Conservation (phyloP, 164 flowering plant species). For the Magnolia officinalis region DNA sequence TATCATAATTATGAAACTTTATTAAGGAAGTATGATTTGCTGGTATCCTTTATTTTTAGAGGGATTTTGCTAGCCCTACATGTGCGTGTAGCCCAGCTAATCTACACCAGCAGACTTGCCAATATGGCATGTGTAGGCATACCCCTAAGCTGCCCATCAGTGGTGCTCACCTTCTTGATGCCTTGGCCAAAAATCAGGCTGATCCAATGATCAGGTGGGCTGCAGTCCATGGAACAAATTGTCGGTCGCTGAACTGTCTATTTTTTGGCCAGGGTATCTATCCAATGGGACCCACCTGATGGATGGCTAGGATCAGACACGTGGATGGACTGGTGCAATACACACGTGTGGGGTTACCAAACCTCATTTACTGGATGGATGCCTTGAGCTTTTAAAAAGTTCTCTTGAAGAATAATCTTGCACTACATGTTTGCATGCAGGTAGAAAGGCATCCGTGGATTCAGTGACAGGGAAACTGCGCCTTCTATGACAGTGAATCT, state of each 20-base stretch:
- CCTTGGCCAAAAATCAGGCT: neutral
- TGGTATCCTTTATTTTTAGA: too few species aligned
- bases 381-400: neutral
- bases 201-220: neutral
- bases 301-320: neutral
- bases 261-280: neutral
- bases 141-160: neutral
- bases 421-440: slow-evolving; percentile 26
- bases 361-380: neutral
- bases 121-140: neutral
- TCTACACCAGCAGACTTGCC: neutral
- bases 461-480: slow-evolving; percentile 64
- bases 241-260: neutral
- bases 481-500: slow-evolving; percentile 38
- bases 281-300: neutral
- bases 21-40: too few species aligned
- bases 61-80: neutral
- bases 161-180: neutral
- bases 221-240: neutral
- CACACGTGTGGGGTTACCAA: neutral
- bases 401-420: neutral
- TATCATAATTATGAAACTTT: too few species aligned
- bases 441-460: slow-evolving; percentile 53
- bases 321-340: neutral
- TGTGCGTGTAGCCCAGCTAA: neutral